Percentiles rank a stretch among this genome's conserved stretches.
phyloP scores from a whole-genome alignment of 371 early-diverging fungal genomes.

The Apophysomyces variabilis region DNA sequence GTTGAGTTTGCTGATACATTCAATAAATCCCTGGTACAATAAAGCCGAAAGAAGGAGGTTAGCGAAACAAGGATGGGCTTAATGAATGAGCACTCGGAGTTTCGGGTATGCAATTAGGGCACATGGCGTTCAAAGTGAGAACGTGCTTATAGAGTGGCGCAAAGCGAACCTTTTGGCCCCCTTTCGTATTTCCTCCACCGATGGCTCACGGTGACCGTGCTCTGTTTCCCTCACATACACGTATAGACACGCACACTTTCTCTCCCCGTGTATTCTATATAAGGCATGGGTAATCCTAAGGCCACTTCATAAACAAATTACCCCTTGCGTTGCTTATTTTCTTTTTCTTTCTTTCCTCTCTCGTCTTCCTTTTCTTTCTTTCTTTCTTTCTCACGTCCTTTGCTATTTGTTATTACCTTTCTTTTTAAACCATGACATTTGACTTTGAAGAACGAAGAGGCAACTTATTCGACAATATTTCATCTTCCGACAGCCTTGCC shows the following conservation, averaged over 20 bases:
- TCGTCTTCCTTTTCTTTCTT: conserved; percentile 16
- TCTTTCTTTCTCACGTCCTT: conserved; percentile 4
- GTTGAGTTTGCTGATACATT: too few relatives aligned
- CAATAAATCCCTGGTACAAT: too few relatives aligned
- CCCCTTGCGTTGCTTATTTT: conserved; percentile 7
- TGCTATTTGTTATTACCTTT: conserved; percentile 1
- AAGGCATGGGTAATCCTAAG: not conserved
- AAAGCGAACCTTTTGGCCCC: too few relatives aligned
- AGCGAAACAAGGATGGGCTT: too few relatives aligned
- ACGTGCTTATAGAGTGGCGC: too few relatives aligned
- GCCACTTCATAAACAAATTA: not conserved
- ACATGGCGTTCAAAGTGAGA: too few relatives aligned
- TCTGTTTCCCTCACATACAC: too few relatives aligned
- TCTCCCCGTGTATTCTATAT: not conserved
- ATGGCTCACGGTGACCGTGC: not conserved
- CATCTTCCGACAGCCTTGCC: conserved; percentile 29
- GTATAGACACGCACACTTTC: not conserved
- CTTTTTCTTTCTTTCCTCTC: conserved; percentile 14
- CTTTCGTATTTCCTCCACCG: not conserved
- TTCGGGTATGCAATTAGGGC: too few relatives aligned
- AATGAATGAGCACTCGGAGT: too few relatives aligned
- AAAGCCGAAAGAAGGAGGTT: too few relatives aligned
- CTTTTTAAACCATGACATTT: conserved; percentile 35
- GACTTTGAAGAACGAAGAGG: conserved; percentile 45
- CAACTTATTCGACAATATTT: conserved; percentile 29